phyloP scores from a whole-genome alignment of 345 rosid species.

The Luvunga scandens region DNA sequence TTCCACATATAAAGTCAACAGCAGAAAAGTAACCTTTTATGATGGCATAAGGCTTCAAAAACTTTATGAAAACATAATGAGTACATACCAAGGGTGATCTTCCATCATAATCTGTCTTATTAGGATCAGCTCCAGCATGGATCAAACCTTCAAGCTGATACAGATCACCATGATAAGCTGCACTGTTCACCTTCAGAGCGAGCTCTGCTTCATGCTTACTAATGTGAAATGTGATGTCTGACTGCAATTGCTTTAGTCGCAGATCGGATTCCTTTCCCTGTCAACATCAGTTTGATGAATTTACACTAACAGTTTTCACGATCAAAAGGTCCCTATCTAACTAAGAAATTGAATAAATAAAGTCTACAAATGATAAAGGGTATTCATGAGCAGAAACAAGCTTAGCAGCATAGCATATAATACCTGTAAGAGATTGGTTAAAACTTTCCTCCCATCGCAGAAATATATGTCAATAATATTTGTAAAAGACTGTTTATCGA shows the following conservation, averaged over 20 bases:
- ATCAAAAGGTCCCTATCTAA: neutral
- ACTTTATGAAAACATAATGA: too few relatives aligned
- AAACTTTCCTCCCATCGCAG: constrained; percentile 74
- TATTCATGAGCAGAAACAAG: neutral
- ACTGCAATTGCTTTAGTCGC: constrained; percentile 69
- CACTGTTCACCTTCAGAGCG: constrained; percentile 78
- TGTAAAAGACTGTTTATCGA: constrained; percentile 85
- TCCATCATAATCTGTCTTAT: constrained; percentile 91
- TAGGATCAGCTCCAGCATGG: constrained; percentile 86
- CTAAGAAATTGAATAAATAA: too few relatives aligned
- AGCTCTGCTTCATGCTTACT: constrained; percentile 97
- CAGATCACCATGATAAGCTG: constrained; percentile 82
- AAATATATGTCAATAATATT: constrained; percentile 88
- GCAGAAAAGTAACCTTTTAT: too few relatives aligned
- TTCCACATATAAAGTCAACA: constrained; percentile 4
- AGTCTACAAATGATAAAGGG: too few relatives aligned
- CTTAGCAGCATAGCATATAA: neutral
- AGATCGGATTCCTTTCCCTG: constrained; percentile 75
- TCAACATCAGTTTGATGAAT: constrained; percentile 17
- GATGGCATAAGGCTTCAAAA: too few relatives aligned
- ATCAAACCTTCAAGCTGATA: constrained; percentile 72
- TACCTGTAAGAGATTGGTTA: constrained; percentile 86
- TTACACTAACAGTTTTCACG: neutral
- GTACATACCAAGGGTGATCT: constrained; percentile 80
- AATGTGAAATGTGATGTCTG: constrained; percentile 81